phyloP scores from a whole-genome alignment of 345 rosid species.

The Pugionium cornutum region DNA sequence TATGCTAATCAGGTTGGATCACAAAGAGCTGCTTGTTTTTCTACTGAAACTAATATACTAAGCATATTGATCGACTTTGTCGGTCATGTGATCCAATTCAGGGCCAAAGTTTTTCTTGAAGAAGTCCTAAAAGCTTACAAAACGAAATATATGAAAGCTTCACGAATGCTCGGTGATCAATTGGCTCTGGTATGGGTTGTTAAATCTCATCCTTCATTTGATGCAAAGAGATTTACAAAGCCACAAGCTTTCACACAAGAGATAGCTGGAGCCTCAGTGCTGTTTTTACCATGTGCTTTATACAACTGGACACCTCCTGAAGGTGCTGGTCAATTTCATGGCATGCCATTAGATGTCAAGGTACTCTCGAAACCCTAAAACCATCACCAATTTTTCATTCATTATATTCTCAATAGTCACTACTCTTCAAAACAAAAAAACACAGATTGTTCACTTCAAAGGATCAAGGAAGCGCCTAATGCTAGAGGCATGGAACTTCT shows the following conservation, averaged over 20 bases:
- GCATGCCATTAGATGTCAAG: conserved; percentile 96
- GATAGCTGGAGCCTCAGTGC: conserved; percentile 59
- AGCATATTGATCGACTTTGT: background rate
- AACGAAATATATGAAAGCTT: conserved; percentile 72
- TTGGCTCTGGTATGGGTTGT: conserved; percentile 78
- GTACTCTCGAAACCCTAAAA: conserved; percentile 40
- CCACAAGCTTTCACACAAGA: conserved; percentile 60
- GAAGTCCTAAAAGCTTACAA: conserved; percentile 66
- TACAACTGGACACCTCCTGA: conserved; percentile 99
- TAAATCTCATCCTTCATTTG: conserved; percentile 62
- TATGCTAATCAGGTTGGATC: background rate
- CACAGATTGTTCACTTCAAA: conserved; percentile 89
- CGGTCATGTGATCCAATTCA: conserved; percentile 36
- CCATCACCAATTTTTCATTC: background rate
- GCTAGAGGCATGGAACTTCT: conserved; percentile 94
- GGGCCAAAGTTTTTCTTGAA: conserved; percentile 74
- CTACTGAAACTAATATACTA: background rate
- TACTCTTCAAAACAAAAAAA: background rate
- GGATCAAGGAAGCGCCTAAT: conserved; percentile 95
- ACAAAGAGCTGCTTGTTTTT: background rate
- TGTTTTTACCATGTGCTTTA: conserved; percentile 75
- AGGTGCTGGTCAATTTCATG: conserved; percentile 97
- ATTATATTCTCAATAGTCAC: conserved; percentile 8
- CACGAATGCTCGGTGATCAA: conserved; percentile 96
- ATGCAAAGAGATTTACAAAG: conserved; percentile 64